Percentiles rank a stretch among this genome's conserved stretches.
phyloP scores from a whole-genome alignment of 2,329 filamentous ascomycete species.

The Penicillium sp. region DNA sequence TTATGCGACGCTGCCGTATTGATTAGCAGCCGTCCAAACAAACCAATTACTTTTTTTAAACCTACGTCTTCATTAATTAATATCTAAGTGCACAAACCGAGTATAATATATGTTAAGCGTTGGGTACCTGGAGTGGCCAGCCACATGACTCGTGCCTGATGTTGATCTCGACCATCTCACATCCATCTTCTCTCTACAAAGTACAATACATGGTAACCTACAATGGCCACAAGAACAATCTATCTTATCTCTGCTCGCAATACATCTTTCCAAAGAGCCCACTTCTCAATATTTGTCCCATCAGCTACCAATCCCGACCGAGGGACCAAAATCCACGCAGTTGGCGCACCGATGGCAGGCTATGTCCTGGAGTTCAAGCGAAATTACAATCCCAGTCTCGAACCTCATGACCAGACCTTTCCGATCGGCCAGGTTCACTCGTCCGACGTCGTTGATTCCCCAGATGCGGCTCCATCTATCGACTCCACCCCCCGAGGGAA shows the following conservation, averaged over 20 bases:
- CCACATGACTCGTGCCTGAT: neutral
- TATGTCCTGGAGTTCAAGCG: conserved; percentile 31
- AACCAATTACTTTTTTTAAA: neutral
- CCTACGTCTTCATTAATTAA: neutral
- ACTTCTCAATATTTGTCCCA: conserved; percentile 32
- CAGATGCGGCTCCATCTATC: neutral
- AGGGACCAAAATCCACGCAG: conserved; percentile 31
- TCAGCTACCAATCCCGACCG: conserved; percentile 9
- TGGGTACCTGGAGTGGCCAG: neutral
- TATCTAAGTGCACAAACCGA: neutral
- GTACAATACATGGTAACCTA: neutral
- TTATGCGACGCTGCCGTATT: neutral
- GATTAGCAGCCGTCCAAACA: neutral
- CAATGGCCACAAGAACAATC: conserved; percentile 11
- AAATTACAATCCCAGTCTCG: conserved; percentile 17
- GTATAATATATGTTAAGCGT: neutral
- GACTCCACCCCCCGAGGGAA: conserved; percentile 22
- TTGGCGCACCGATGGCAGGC: conserved; percentile 32
- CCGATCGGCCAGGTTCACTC: conserved; percentile 24
- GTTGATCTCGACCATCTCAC: neutral
- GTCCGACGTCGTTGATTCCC: conserved; percentile 18
- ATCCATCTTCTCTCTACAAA: neutral
- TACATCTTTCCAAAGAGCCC: conserved; percentile 22
- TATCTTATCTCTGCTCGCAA: conserved; percentile 25
- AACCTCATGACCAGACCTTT: conserved; percentile 8